A percentile compares a stretch with the other conserved stretches of the same genome.
Evolutionary conservation across 2,329 filamentous ascomycete species (phyloP).

Genomic region (Colletotrichum simmondsii): DNA sequence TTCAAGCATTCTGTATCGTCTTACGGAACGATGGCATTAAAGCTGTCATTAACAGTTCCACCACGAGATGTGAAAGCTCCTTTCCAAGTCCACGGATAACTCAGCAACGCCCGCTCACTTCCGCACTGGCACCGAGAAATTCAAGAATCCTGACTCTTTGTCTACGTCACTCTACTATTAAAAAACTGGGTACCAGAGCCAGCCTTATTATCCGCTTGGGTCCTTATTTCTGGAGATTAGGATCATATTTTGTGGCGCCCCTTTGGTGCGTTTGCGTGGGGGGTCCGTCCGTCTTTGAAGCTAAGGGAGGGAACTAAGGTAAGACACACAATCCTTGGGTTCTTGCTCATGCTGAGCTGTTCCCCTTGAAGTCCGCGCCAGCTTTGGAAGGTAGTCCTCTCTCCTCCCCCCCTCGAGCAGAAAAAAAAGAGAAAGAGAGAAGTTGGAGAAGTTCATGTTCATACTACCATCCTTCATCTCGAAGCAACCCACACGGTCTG

Average conservation of each 20-base stretch:
- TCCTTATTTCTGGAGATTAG: constrained; percentile 16
- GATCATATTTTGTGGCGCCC: constrained; percentile 26
- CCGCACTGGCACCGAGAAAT: background rate
- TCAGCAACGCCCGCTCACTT: background rate
- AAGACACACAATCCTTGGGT: constrained; percentile 5
- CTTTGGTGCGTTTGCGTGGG: constrained; percentile 14
- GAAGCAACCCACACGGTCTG: background rate
- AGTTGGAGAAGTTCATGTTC: background rate
- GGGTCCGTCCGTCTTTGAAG: constrained; percentile 17
- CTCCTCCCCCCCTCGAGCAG: background rate
- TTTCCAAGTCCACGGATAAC: background rate
- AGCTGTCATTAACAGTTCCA: no score
- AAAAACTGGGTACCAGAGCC: background rate
- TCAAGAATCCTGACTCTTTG: no score
- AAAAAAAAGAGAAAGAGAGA: background rate
- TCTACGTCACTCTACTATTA: background rate
- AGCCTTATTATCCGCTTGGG: background rate
- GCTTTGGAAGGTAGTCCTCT: background rate
- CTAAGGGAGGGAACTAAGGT: constrained; percentile 29
- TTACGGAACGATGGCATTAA: no score
- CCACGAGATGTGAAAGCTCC: background rate
- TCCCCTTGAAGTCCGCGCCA: constrained; percentile 2
- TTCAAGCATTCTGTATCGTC: no score
- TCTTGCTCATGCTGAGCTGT: constrained; percentile 12
- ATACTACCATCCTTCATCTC: background rate